Percentiles rank a stretch among this genome's conserved stretches.
Conservation (phyloP, 208 protist species). For the Leishmania guyanensis region DNA sequence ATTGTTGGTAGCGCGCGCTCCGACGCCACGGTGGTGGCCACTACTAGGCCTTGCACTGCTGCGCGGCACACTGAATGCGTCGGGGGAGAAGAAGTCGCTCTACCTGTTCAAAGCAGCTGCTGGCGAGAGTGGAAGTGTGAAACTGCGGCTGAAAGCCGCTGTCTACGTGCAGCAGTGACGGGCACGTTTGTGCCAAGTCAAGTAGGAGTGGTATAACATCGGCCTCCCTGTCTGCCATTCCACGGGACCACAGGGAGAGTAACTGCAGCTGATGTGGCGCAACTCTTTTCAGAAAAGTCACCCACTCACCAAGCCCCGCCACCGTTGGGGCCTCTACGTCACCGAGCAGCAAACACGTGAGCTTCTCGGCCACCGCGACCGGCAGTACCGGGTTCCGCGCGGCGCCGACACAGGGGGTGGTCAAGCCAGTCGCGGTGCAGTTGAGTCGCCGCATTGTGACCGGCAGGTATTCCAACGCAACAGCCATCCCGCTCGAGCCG, state of each 20-base stretch:
- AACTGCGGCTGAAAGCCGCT: slow-evolving; percentile 68
- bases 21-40: neutral
- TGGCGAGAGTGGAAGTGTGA: slow-evolving; percentile 35
- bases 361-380: slow-evolving; percentile 26
- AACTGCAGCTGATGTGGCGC: slow-evolving; percentile 32
- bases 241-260: slow-evolving; percentile 68
- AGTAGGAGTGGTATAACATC: slow-evolving; percentile 21
- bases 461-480: slow-evolving; percentile 35
- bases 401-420: slow-evolving; percentile 18
- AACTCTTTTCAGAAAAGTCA: slow-evolving; percentile 16
- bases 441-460: slow-evolving; percentile 37
- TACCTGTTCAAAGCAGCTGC: slow-evolving; percentile 47
- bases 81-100: slow-evolving; percentile 50
- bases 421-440: slow-evolving; percentile 46
- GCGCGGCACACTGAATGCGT: slow-evolving; percentile 22
- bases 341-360: slow-evolving; percentile 49
- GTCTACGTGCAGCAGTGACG: slow-evolving; percentile 56
- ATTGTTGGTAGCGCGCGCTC: neutral
- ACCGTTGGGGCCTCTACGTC: slow-evolving; percentile 45
- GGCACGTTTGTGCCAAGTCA: slow-evolving; percentile 36
- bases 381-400: slow-evolving; percentile 34
- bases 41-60: neutral
- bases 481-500: slow-evolving; percentile 32
- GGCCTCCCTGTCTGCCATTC: slow-evolving; percentile 50
- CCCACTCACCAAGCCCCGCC: slow-evolving; percentile 34